These are phyloP conservation scores for Blakeslea trispora DNA, from an alignment of 371 early-diverging fungal genomes.

Conservation along the genomic window DNA sequence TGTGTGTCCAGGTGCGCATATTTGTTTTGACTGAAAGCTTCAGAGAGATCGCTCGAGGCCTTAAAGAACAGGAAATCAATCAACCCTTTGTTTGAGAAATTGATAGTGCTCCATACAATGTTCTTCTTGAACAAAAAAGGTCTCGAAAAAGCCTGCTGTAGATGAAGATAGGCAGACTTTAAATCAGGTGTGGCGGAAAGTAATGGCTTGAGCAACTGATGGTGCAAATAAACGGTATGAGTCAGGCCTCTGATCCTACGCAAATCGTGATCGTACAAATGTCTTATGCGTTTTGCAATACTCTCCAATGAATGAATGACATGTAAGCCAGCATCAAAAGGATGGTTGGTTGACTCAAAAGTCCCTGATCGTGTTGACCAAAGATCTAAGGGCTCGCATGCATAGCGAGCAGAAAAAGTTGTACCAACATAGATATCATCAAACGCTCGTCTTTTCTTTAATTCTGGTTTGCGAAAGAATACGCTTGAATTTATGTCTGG, in stretches of 20 bases:
- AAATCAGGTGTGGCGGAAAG: slow-evolving; percentile 5
- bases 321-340: not conserved
- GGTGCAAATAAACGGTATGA: slow-evolving; percentile 21
- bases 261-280: slow-evolving; percentile 13
- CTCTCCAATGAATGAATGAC: slow-evolving; percentile 4
- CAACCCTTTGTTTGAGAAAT: not conserved
- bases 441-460: not conserved
- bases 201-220: slow-evolving; percentile 10
- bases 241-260: slow-evolving; percentile 3
- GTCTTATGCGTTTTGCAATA: slow-evolving; percentile 3
- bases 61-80: slow-evolving; percentile 5
- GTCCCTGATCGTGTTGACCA: not conserved
- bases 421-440: slow-evolving; percentile 18
- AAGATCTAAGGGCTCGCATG: not conserved
- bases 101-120: slow-evolving; percentile 8
- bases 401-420: not conserved
- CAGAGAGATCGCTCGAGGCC: not conserved
- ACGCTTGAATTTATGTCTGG: slow-evolving; percentile 3
- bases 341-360: not conserved
- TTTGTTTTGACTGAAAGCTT: not conserved
- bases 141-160: not conserved
- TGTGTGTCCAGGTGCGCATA: slow-evolving; percentile 1
- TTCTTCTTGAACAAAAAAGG: slow-evolving; percentile 2
- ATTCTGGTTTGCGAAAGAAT: not conserved
- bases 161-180: slow-evolving; percentile 7